These are phyloP conservation scores for Punica granatum DNA, from an alignment of 345 rosid genomes.

Conservation along the genomic window DNA sequence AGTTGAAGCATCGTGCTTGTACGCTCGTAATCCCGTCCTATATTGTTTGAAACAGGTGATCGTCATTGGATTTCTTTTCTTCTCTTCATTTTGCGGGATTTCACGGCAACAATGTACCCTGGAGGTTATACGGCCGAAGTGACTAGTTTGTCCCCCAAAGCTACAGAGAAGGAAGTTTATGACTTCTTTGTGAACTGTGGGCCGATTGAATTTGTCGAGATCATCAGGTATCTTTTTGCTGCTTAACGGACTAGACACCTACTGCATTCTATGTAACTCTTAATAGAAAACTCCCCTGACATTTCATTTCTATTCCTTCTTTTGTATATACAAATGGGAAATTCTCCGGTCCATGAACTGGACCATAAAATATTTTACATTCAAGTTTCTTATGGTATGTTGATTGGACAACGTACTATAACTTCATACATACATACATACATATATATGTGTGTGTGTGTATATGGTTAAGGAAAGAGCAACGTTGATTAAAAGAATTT, in stretches of 20 bases:
- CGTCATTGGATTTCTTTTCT: not conserved
- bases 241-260: slow-evolving; percentile 1
- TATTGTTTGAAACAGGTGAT: not conserved
- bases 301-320: not conserved
- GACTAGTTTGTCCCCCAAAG: slow-evolving; percentile 60
- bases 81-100: not conserved
- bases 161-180: slow-evolving; percentile 60
- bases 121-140: slow-evolving; percentile 73
- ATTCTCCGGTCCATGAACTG: no score
- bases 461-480: no score
- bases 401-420: no score
- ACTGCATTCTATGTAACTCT: not conserved
- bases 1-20: not conserved
- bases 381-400: no score
- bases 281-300: not conserved
- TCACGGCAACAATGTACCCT: slow-evolving; percentile 40
- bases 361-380: no score
- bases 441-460: no score
- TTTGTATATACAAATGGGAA: not conserved
- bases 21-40: not conserved
- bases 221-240: slow-evolving; percentile 45
- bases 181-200: slow-evolving; percentile 75
- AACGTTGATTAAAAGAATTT: no score
- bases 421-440: no score
- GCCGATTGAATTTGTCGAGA: slow-evolving; percentile 51